Evolutionary conservation across 352 stramenopile genomes (phyloP), one percentile per base, ranked within the genome.

Genomic region (Globisporangium spiculum): DNA sequence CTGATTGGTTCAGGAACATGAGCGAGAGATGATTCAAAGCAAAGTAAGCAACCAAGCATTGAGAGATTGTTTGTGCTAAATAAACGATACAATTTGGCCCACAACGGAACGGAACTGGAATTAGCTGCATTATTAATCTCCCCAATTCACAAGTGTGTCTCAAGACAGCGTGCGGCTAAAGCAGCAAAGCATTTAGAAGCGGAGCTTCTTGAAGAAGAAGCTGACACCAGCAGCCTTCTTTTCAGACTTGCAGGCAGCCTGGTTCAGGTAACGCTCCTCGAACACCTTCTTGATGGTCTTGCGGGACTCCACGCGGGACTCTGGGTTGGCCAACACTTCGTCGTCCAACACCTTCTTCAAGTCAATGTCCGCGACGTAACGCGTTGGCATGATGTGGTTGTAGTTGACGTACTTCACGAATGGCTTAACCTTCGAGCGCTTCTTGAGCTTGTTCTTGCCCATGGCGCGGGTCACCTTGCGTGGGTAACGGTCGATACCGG

Each of bases 401-500:
- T 98, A 98, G 91, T 99, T 99, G 73, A 99, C 89, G 86, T 98
- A 98, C 89, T 99, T 99, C 62, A 99, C 88, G 81, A 99, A 99
- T 56, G 97, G 97, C 88, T 99, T 99, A 66, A 99, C 91, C 84
- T 98, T 98, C 30, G 92, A 96, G 78, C 95, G 85, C 90, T 99
- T 99, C 75, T 97, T 91, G 55, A 99, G 88, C 91, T 99, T 99
- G 77, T 94, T 96, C 86, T 95, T 97, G 84, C 88, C 79, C 98
- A 99, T 99, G 58, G 86, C 75, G 73, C 95, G 95, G 53, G 97
- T 99, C 71, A 99, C 94, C 91, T 99, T 99, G 73, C 96, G 93
- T 58, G 97, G 97, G 77, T 96, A 96, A 65, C 93, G 90, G 80
- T 98, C 92, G 78, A 99, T 97, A 71, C 97, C 97, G 48, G 96